Conservation (phyloP, 441 rosid genomes). For the Jatropha multifida region DNA sequence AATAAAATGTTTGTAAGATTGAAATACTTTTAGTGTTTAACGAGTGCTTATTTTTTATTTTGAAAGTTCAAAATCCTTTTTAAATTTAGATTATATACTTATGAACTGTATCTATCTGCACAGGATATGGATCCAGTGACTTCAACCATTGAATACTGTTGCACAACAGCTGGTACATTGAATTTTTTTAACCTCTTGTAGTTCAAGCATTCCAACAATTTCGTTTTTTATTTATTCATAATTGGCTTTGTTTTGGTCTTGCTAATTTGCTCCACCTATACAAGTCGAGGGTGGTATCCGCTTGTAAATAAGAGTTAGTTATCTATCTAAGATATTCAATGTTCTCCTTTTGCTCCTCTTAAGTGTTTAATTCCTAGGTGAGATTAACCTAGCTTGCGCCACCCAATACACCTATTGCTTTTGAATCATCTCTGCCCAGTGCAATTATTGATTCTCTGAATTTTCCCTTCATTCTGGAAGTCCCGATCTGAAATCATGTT, state of each 20-base stretch:
- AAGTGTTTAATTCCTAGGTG: neutral
- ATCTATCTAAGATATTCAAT: neutral
- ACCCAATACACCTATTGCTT: neutral
- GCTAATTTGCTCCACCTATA: neutral
- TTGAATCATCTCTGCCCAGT: neutral
- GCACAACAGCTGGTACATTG: constrained; percentile 82
- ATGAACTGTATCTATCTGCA: constrained; percentile 8
- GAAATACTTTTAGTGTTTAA: neutral
- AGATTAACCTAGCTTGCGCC: neutral
- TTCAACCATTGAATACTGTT: constrained; percentile 68
- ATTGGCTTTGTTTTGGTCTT: neutral
- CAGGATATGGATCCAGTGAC: constrained; percentile 83
- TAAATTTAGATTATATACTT: neutral
- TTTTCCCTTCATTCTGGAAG: neutral
- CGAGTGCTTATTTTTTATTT: neutral
- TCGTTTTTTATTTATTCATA: neutral
- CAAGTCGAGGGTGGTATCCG: neutral
- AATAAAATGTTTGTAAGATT: neutral
- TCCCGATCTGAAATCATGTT: neutral
- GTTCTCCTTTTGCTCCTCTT: neutral
- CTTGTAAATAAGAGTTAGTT: neutral
- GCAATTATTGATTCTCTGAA: neutral
- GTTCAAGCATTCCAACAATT: constrained; percentile 2
- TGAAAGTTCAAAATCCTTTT: neutral
- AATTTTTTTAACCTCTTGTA: constrained; percentile 13